Conservation (phyloP, 2,329 filamentous ascomycete genomes). For the Cladosporium austrohemisphaericum region DNA sequence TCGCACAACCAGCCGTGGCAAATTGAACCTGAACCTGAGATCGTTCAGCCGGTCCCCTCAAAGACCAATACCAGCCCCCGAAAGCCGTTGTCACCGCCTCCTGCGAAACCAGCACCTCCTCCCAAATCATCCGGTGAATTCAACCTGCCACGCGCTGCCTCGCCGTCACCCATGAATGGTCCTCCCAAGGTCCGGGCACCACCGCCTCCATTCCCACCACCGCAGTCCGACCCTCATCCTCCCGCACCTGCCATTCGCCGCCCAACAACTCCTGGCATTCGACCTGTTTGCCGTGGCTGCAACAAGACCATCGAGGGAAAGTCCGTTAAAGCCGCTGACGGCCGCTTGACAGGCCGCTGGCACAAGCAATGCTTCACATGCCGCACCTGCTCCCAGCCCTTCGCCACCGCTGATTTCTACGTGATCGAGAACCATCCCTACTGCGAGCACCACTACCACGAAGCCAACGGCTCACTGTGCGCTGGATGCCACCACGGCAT, state of each 20-base stretch:
- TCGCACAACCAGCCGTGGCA: conserved; percentile 21
- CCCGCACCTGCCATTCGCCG: conserved; percentile 7
- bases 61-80: conserved; percentile 1
- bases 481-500: conserved; percentile 76
- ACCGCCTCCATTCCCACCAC: conserved; percentile 11
- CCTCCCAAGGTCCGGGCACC: conserved; percentile 18
- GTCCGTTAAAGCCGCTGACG: conserved; percentile 89
- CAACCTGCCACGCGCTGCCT: conserved; percentile 17
- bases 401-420: conserved; percentile 87
- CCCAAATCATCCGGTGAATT: conserved; percentile 15
- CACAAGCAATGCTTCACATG: conserved; percentile 96
- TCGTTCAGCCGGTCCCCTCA: background rate
- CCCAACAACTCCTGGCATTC: conserved; percentile 31
- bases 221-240: background rate
- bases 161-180: conserved; percentile 8
- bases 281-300: conserved; percentile 82
- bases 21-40: conserved; percentile 2
- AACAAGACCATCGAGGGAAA: conserved; percentile 76
- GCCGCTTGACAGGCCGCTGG: conserved; percentile 85
- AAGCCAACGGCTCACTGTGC: conserved; percentile 83
- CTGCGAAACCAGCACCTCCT: conserved; percentile 10
- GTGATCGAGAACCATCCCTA: conserved; percentile 83
- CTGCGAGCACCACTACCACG: conserved; percentile 89
- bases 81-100: conserved; percentile 8
- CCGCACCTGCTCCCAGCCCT: conserved; percentile 74